Conservation (phyloP, 495 filamentous ascomycete genomes). For the Aspergillus diversus region DNA sequence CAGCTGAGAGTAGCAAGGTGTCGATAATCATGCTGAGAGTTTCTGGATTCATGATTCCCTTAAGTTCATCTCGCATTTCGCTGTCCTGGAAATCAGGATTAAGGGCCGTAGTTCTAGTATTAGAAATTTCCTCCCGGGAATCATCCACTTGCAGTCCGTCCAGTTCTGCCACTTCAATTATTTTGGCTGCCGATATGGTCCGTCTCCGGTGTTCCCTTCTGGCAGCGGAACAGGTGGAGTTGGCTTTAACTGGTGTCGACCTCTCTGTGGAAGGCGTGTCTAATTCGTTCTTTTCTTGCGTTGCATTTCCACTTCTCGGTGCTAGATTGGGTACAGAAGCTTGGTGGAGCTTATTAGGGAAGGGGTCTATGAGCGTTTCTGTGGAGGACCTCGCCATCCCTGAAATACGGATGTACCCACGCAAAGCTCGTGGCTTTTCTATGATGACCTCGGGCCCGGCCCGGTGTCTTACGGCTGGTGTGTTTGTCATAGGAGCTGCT, state of each 20-base stretch:
- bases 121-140: constrained; percentile 20
- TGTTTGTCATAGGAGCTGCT: constrained; percentile 20
- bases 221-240: too few relatives aligned
- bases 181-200: constrained; percentile 10
- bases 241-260: background rate
- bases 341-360: constrained; percentile 26
- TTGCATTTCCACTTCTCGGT: constrained; percentile 1
- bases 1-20: constrained; percentile 35
- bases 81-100: constrained; percentile 25
- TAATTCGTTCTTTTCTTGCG: constrained; percentile 11
- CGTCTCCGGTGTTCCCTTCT: too few relatives aligned
- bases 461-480: constrained; percentile 13
- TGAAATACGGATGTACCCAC: constrained; percentile 49
- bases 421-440: constrained; percentile 34
- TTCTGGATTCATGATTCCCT: constrained; percentile 26
- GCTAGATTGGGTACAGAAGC: constrained; percentile 15
- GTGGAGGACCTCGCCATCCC: constrained; percentile 38
- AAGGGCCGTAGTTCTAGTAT: constrained; percentile 31
- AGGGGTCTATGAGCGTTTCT: constrained; percentile 31
- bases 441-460: constrained; percentile 15
- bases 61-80: constrained; percentile 14
- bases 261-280: constrained; percentile 10
- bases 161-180: constrained; percentile 43
- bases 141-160: constrained; percentile 44
- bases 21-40: constrained; percentile 38